Conservation (phyloP, 2,329 filamentous ascomycete genomes). For the Fusarium sp. region DNA sequence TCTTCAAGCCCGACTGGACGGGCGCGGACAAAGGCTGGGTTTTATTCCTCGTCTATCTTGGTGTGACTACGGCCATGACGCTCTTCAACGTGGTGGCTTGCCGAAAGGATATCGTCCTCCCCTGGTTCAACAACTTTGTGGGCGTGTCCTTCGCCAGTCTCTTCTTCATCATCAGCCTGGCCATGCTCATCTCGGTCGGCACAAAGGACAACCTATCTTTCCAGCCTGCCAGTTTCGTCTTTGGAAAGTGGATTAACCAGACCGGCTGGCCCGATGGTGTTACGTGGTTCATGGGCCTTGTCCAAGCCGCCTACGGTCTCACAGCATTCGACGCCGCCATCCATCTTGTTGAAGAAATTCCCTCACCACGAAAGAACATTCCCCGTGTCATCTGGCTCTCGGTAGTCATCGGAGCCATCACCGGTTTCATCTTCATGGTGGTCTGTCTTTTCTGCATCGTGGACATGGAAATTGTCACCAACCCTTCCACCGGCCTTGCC, state of each 20-base stretch:
- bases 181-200: conserved; percentile 66
- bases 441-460: conserved; percentile 66
- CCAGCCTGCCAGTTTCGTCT: conserved; percentile 65
- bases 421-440: conserved; percentile 65
- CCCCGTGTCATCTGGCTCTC: conserved; percentile 67
- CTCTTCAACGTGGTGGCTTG: conserved; percentile 65
- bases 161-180: conserved; percentile 65
- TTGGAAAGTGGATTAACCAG: conserved; percentile 61
- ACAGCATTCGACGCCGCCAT: conserved; percentile 69
- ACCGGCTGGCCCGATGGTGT: conserved; percentile 68
- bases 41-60: conserved; percentile 67
- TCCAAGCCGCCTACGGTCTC: conserved; percentile 67
- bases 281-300: conserved; percentile 69
- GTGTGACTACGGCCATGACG: conserved; percentile 62
- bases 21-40: conserved; percentile 64
- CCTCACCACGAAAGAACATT: conserved; percentile 63
- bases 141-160: conserved; percentile 65
- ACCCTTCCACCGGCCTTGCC: conserved; percentile 58
- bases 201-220: conserved; percentile 59
- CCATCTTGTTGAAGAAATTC: conserved; percentile 70
- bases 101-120: conserved; percentile 55
- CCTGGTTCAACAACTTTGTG: conserved; percentile 69
- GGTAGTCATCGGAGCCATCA: conserved; percentile 62
- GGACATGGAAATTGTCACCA: conserved; percentile 57
- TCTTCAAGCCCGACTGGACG: conserved; percentile 64